These are phyloP conservation scores for Lichtheimia corymbifera DNA, from an alignment of 371 early-diverging fungal species.

Conservation along the genomic window DNA sequence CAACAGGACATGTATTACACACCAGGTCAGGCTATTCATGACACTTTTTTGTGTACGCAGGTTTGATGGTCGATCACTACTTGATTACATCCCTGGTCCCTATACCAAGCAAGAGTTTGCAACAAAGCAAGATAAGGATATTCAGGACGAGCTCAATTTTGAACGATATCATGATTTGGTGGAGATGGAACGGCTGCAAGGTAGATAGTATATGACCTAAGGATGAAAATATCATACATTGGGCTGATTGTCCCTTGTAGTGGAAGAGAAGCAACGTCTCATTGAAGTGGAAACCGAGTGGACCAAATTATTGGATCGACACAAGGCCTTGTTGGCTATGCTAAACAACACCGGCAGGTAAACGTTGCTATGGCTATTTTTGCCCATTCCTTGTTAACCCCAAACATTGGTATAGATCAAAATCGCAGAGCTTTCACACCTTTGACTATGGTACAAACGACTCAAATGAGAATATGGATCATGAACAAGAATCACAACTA, in stretches of 20 bases:
- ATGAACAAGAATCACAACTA: conserved; percentile 36
- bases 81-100: conserved; percentile 53
- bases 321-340: conserved; percentile 52
- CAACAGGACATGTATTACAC: too few relatives aligned
- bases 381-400: too few relatives aligned
- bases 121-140: conserved; percentile 38
- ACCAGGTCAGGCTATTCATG: too few relatives aligned
- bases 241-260: conserved; percentile 14
- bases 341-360: conserved; percentile 16
- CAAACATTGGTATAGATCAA: neutral
- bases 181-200: conserved; percentile 53
- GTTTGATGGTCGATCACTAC: conserved; percentile 60
- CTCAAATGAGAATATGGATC: conserved; percentile 15
- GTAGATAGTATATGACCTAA: conserved; percentile 21
- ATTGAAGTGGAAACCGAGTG: conserved; percentile 52
- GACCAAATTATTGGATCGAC: conserved; percentile 53
- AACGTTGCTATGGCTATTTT: neutral
- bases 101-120: conserved; percentile 12
- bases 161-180: conserved; percentile 61
- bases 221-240: too few relatives aligned
- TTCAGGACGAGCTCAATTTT: conserved; percentile 51
- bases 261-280: conserved; percentile 44
- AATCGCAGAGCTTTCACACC: conserved; percentile 18
- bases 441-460: conserved; percentile 47
- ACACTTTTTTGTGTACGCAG: conserved; percentile 15